Base-by-base conservation (phyloP, 2,329 filamentous ascomycete genomes). In the Botrytis paeoniae region DNA sequence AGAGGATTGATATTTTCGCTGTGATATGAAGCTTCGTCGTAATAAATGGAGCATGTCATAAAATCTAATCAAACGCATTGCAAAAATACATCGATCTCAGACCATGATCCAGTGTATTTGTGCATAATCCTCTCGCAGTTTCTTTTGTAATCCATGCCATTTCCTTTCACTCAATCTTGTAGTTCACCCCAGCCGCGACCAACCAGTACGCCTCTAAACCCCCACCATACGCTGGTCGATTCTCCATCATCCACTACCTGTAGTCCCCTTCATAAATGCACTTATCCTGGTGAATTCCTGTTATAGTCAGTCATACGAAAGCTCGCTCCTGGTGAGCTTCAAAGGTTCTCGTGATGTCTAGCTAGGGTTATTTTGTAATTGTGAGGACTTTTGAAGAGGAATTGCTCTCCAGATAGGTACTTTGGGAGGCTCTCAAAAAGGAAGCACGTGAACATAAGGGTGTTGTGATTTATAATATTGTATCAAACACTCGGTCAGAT, bases 31-130 rank as follows among this genome's bases (percentile, higher is more conserved):
- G 29, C 29, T 57, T 45, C 41, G 35, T 69, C 65, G 65, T 69
- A 69, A 69, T 25, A 69, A 35, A 62, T 70, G 43, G 20, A 32
- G 54, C 39, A 70, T 70, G 68, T 43, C 54, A 62, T 45, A n/a
- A 60, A 60, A 60, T n/a, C 37, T 41, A 69, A 59, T 68, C 35
- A 57, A 65, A 70, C 32, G 51, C 39, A 70, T 70, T 62, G 54
- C 54, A 45, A 70, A n/a, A 61, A 25, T 45, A 35, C 29, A 29
- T 35, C 32, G 37, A 60, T 60, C 54, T 57, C 65, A 41, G 12
- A 69, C 51, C 48, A 57, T 57, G 35, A 41, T 41, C 51, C 35
- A 41, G 65, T 68, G 18, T 69, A 25, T 57, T 69, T 57, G 48
- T 69, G 65, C 48, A 37, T 32, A 32, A 57, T 57, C 37, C 65